Percentiles rank a stretch among this genome's conserved stretches.
phyloP scores from a whole-genome alignment of 495 filamentous ascomycete genomes.

The Penicillium ochrochloron region DNA sequence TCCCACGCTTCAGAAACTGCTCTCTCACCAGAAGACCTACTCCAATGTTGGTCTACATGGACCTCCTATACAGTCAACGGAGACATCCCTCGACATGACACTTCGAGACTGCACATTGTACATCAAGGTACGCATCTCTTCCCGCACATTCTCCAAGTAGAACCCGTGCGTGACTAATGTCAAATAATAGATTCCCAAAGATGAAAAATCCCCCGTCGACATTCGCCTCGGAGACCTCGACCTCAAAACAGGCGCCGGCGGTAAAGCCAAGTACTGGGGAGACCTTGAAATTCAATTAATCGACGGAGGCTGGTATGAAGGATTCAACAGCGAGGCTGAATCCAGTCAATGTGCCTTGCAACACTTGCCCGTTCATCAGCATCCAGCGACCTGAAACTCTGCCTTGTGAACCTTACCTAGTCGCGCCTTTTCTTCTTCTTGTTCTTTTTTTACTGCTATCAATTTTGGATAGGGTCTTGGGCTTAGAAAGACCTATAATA shows the following conservation, averaged over 20 bases:
- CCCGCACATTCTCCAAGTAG: not conserved
- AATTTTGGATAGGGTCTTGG: not conserved
- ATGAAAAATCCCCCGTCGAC: constrained; percentile 56
- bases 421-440: not conserved
- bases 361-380: not conserved
- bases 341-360: constrained; percentile 42
- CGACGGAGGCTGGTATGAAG: constrained; percentile 75
- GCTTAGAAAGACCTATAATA: not conserved
- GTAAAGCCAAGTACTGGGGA: constrained; percentile 77
- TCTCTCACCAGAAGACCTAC: constrained; percentile 39
- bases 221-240: constrained; percentile 87
- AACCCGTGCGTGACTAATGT: constrained; percentile 7
- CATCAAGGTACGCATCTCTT: constrained; percentile 58
- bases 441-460: not conserved
- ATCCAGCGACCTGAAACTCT: not conserved
- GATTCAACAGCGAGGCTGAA: constrained; percentile 35
- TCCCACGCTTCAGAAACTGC: constrained; percentile 39
- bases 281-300: constrained; percentile 64
- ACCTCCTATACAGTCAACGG: constrained; percentile 35
- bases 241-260: constrained; percentile 71
- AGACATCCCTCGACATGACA: constrained; percentile 73
- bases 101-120: constrained; percentile 87
- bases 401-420: not conserved
- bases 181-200: constrained; percentile 29
- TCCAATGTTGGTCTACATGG: constrained; percentile 46